Base-by-base conservation (phyloP, 441 rosid species). In the Mallotus japonicus region DNA sequence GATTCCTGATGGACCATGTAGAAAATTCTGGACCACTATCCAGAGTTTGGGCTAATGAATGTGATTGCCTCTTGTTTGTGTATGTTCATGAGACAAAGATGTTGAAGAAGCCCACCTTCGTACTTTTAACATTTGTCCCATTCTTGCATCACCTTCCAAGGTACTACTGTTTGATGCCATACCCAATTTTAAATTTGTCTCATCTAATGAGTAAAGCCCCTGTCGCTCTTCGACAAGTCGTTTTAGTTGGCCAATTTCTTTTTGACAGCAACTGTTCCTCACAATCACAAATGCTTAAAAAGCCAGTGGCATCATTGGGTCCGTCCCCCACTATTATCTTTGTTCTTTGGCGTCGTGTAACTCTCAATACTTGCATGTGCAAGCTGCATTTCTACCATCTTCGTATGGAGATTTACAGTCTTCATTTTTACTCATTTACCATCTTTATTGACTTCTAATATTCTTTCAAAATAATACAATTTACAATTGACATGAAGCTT, bases 31-130 rank as follows among this genome's bases (percentile, higher is more conserved):
- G 76, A 73, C 70, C 65, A 51, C 64, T 28, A 24, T 16, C 20
- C 51, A 32, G 6, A 34, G 3, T 56, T 58, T 57, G 20, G 71
- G 71, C 73, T 78, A 44, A 8, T 34, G 47, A 16, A 72, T 64
- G 4, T 5, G 53, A 37, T 58, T 49, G 72, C 78, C 53, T 73
- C 49, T 59, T 53, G 44, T 24, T 0, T 24, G 28, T 2, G 32
- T 28, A 2, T 28, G 32, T 28, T 0, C 0, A 3, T 1, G 32
- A 28, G 32, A 51, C 37, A 72, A 44, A 17, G 47, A 67, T 10
- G 22, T 22, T 60, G 7, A 37, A 62, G 53, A 50, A 28, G 42
- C 71, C 69, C 60, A 54, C 68, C 8, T 62, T 55, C 37, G 11
- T 40, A 8, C 0, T 55, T 28, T 28, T 28, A 28, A 28, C 3